Percentiles rank a stretch among this genome's conserved stretches.
Evolutionary conservation across 208 protist genomes (phyloP).

Genomic region (Acanthamoeba triangularis): DNA sequence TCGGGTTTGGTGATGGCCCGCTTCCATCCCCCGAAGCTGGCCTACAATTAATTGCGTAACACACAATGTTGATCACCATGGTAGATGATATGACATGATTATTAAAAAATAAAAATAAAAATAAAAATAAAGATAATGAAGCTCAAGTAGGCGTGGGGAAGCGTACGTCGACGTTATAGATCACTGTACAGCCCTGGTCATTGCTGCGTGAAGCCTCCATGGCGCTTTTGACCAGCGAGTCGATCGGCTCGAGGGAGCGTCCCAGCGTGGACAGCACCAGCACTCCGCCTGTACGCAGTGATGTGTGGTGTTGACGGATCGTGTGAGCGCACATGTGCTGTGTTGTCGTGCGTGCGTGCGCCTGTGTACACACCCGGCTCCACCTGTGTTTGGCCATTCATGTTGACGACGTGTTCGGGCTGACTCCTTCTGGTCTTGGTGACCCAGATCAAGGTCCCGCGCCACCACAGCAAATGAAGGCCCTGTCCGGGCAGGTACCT

Average conservation of each 20-base stretch:
- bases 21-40: constrained; percentile 85
- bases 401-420: neutral
- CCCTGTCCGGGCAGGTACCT: constrained; percentile 68
- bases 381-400: constrained; percentile 5
- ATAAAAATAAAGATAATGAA: neutral
- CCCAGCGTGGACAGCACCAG: constrained; percentile 46
- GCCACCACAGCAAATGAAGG: constrained; percentile 31
- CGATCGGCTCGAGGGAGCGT: neutral
- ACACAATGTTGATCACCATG: neutral
- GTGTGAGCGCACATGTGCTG: neutral
- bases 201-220: constrained; percentile 53
- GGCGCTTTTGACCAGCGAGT: constrained; percentile 20
- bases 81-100: too few species aligned
- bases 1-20: constrained; percentile 90
- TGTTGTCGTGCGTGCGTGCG: neutral
- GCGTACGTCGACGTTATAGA: constrained; percentile 65
- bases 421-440: neutral
- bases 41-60: neutral
- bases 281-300: neutral
- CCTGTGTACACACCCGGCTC: constrained; percentile 19
- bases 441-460: constrained; percentile 21
- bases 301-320: too few species aligned
- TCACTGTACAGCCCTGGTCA: constrained; percentile 30
- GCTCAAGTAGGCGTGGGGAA: neutral
- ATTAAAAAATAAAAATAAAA: neutral